A percentile compares a stretch with the other conserved stretches of the same genome.
phyloP scores from a whole-genome alignment of 768 basidiomycete genomes.

The Inosperma sp. region DNA sequence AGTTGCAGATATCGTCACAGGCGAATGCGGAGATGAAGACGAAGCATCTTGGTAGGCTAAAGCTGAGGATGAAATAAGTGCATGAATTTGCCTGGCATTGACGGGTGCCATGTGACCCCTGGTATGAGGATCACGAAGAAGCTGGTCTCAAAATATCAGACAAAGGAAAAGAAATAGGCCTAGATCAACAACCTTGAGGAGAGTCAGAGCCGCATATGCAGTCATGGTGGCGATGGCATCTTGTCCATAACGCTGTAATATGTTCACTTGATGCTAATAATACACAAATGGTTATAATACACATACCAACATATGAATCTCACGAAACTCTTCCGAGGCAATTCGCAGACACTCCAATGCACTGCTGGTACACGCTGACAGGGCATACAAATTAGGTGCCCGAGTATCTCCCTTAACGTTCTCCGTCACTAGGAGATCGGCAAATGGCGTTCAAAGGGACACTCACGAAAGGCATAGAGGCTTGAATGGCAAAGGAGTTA shows the following conservation, averaged over 20 bases:
- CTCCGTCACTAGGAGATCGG: slow-evolving; percentile 7
- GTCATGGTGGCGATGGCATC: slow-evolving; percentile 84
- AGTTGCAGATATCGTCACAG: slow-evolving; percentile 61
- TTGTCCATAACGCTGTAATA: slow-evolving; percentile 69
- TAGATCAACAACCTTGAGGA: slow-evolving; percentile 70
- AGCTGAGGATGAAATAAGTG: slow-evolving; percentile 62
- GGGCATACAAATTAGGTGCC: slow-evolving; percentile 60
- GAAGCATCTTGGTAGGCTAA: slow-evolving; percentile 77
- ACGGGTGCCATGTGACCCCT: slow-evolving; percentile 54
- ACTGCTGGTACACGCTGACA: slow-evolving; percentile 69
- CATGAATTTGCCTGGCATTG: slow-evolving; percentile 60
- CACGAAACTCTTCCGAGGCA: slow-evolving; percentile 67
- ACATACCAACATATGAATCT: slow-evolving; percentile 68
- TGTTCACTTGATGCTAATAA: slow-evolving; percentile 4
- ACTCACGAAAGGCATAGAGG: slow-evolving; percentile 53
- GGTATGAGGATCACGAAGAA: slow-evolving; percentile 62
- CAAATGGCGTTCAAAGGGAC: slow-evolving; percentile 5
- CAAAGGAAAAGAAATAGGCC: slow-evolving; percentile 12
- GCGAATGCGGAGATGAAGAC: slow-evolving; percentile 38
- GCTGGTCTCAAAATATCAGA: slow-evolving; percentile 35
- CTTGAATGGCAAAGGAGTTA: slow-evolving; percentile 78
- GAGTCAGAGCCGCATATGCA: slow-evolving; percentile 77
- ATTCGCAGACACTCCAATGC: slow-evolving; percentile 69
- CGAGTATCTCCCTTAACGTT: slow-evolving; percentile 51
- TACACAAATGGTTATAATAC: neutral